Conservation (phyloP, 140 eudicot genomes). For the Oenanthe javanica region DNA sequence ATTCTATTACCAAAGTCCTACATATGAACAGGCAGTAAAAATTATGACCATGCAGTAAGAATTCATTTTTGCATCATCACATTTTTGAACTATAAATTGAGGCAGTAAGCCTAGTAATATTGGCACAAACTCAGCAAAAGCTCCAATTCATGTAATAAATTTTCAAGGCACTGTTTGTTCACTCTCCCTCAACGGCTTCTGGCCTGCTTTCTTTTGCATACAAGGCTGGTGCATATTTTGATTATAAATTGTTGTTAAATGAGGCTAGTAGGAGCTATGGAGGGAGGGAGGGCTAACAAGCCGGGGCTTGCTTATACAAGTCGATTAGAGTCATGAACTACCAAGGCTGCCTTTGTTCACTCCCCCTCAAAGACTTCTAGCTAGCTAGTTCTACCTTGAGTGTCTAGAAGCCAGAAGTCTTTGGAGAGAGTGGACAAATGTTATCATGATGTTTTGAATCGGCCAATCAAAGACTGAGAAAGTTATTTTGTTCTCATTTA, state of each 20-base stretch:
- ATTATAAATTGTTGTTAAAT: neutral
- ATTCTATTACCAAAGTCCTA: neutral
- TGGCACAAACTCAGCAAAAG: neutral
- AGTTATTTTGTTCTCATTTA: neutral
- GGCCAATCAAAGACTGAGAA: neutral
- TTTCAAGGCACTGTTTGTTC: conserved; percentile 14
- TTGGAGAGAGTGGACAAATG: conserved; percentile 7
- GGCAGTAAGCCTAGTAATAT: neutral
- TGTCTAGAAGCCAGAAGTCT: conserved; percentile 1
- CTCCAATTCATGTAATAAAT: neutral
- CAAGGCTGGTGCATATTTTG: neutral
- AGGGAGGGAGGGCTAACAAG: conserved; percentile 11
- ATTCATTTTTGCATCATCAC: neutral
- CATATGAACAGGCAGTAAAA: neutral
- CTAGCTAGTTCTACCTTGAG: neutral
- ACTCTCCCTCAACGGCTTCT: conserved; percentile 64
- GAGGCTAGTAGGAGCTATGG: conserved; percentile 1
- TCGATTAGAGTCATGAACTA: neutral
- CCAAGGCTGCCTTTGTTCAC: conserved; percentile 5
- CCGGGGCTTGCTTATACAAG: conserved; percentile 1
- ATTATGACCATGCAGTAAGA: neutral
- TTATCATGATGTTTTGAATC: neutral
- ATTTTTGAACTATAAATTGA: neutral
- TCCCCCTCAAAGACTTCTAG: conserved; percentile 16
- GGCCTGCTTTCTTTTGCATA: conserved; percentile 15